Base-by-base conservation (phyloP, 2,329 filamentous ascomycete genomes). In the Penicillium hordei region DNA sequence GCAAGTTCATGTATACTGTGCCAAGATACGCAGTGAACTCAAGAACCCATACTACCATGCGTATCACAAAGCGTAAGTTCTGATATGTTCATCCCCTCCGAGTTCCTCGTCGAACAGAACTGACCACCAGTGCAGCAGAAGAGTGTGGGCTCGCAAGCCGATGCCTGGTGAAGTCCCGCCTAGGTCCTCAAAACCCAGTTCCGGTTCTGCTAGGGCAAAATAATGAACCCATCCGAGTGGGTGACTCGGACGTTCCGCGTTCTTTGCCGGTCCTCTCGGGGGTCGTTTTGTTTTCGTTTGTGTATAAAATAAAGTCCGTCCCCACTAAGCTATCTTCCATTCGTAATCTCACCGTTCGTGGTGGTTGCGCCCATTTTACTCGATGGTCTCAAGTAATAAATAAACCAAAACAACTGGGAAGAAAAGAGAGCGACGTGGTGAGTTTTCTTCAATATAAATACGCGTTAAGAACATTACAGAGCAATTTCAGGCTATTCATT, bases 1-100 rank as follows among this genome's bases (percentile, higher is more conserved):
- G 1, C 25, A 58, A 39, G 56, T 58, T 10, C 50, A 58, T 38
- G 56, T 55, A 10, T 55, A 44, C 27, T 53, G 44, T 27, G 51
- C 56, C 7, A 33, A 33, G 13, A 15, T 33, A 33, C 31, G 31
- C 31, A 33, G 12, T 33, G 31, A 33, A 33, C 31, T 33, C 12
- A 33, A 33, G 13, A 33, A 33, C 13, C 31, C 31, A 33, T 15
- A 33, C 0, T 33, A 33, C 13, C 31, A 33, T 33, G 31, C 31
- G 13, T 33, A 33, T 33, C 31, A 33, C 31, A 33, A 33, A 33
- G 31, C 31, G 31, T 33, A 33, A 33, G 31, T 33, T 33, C 13
- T 33, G 31, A 33, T 33, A 12, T 33, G 31, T 33, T 33, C 31
- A 33, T 33, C 12, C 12, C 12, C 31, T 33, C 31, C n/a, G 13